Evolutionary conservation across 2,329 filamentous ascomycete species (phyloP).

Genomic region (Pseudogymnoascus sp.): DNA sequence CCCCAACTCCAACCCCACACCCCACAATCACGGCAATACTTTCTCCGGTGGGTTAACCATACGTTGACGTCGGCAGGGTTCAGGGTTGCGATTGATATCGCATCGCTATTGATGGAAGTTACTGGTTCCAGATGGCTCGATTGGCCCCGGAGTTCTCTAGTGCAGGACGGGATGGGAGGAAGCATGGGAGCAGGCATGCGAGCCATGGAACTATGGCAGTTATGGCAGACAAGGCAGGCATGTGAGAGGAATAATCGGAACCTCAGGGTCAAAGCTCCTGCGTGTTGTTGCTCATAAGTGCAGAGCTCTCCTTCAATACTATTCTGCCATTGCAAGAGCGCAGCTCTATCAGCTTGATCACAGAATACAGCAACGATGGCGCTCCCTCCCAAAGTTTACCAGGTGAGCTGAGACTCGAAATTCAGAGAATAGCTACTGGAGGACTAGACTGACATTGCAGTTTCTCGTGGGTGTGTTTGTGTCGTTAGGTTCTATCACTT

Average conservation of each 20-base stretch:
- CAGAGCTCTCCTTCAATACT: neutral
- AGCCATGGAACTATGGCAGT: neutral
- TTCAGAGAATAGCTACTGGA: neutral
- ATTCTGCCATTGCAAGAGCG: neutral
- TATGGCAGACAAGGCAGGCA: neutral
- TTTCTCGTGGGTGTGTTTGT: conserved; percentile 50
- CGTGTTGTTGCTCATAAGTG: neutral
- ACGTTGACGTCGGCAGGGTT: neutral
- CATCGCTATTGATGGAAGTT: neutral
- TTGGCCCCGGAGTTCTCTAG: neutral
- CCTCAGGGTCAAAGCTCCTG: neutral
- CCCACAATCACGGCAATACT: conserved; percentile 3
- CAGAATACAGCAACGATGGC: conserved; percentile 29
- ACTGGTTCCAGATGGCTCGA: neutral
- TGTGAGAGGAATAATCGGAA: neutral
- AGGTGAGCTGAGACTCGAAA: neutral
- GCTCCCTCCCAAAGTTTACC: conserved; percentile 40
- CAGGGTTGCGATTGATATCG: neutral
- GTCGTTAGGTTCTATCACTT: conserved; percentile 49
- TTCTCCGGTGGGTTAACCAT: neutral
- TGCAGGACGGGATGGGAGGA: neutral
- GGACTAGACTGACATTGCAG: conserved; percentile 25
- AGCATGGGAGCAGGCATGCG: neutral
- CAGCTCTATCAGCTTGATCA: neutral
- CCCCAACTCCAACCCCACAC: neutral